Evolutionary conservation across 345 rosid species (phyloP).

Genomic region (Murraya koenigii): DNA sequence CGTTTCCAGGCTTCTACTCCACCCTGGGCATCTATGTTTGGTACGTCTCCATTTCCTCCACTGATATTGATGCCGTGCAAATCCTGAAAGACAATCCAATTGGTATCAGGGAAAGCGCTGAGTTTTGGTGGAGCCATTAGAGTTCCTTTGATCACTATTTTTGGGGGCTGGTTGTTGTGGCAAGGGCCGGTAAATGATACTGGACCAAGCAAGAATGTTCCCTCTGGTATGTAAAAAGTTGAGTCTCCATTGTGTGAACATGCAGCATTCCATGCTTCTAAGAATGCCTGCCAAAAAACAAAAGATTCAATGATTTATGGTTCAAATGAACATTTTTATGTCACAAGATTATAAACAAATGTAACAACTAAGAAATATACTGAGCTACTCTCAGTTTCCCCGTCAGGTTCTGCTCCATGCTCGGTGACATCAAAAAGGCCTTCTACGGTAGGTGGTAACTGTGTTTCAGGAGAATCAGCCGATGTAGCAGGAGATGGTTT

Average conservation of each 20-base stretch:
- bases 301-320: not conserved
- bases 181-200: constrained; percentile 37
- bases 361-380: constrained; percentile 23
- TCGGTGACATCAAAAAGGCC: constrained; percentile 35
- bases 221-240: constrained; percentile 31
- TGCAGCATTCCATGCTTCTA: constrained; percentile 38
- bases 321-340: not conserved
- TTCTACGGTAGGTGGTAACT: not conserved
- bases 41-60: constrained; percentile 9
- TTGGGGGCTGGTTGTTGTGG: constrained; percentile 23
- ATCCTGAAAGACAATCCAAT: constrained; percentile 39
- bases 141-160: constrained; percentile 33
- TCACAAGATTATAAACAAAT: not conserved
- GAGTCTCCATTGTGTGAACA: constrained; percentile 28
- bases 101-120: constrained; percentile 9
- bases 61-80: constrained; percentile 25
- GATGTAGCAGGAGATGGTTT: not conserved
- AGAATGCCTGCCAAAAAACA: constrained; percentile 28
- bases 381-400: constrained; percentile 29
- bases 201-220: constrained; percentile 33
- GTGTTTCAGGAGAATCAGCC: constrained; percentile 4
- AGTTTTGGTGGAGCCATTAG: constrained; percentile 30
- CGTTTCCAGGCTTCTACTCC: constrained; percentile 42
- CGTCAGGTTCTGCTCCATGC: constrained; percentile 40
- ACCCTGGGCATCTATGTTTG: constrained; percentile 42